Evolutionary conservation across 2,329 filamentous ascomycete genomes (phyloP).

Genomic region (Parasarocladium wereldwijsianum): DNA sequence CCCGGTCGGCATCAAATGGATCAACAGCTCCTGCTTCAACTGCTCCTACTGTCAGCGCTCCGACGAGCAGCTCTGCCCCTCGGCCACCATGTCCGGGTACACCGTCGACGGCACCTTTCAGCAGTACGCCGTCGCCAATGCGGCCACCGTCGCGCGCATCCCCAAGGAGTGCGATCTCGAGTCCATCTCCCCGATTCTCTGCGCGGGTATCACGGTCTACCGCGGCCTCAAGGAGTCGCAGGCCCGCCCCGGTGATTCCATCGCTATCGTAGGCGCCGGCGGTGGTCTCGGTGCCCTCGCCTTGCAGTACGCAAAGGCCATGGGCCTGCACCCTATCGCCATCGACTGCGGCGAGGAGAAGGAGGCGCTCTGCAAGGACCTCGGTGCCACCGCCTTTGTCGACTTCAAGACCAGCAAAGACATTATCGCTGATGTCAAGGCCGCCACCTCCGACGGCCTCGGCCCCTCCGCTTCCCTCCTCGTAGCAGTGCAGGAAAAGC

Average conservation of each 20-base stretch:
- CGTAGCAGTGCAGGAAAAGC: constrained; percentile 75
- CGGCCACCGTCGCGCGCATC: constrained; percentile 69
- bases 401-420: constrained; percentile 69
- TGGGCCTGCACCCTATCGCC: constrained; percentile 69
- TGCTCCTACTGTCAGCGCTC: constrained; percentile 72
- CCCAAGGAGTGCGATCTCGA: constrained; percentile 65
- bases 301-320: constrained; percentile 78
- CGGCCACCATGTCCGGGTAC: constrained; percentile 71
- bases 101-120: constrained; percentile 90
- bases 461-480: constrained; percentile 81
- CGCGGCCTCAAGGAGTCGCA: constrained; percentile 81
- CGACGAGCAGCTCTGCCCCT: constrained; percentile 71
- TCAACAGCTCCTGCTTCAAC: constrained; percentile 72
- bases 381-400: constrained; percentile 61
- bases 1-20: constrained; percentile 81
- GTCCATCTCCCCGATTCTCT: constrained; percentile 65
- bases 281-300: constrained; percentile 69
- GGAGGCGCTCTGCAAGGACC: constrained; percentile 48
- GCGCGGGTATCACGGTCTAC: constrained; percentile 79
- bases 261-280: constrained; percentile 77
- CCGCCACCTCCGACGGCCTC: constrained; percentile 52
- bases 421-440: constrained; percentile 72
- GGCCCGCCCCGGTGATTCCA: constrained; percentile 56
- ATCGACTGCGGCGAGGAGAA: constrained; percentile 80
- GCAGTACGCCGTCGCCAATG: constrained; percentile 81